Conservation (phyloP, 2,329 filamentous ascomycete genomes). For the Coniella vitis region DNA sequence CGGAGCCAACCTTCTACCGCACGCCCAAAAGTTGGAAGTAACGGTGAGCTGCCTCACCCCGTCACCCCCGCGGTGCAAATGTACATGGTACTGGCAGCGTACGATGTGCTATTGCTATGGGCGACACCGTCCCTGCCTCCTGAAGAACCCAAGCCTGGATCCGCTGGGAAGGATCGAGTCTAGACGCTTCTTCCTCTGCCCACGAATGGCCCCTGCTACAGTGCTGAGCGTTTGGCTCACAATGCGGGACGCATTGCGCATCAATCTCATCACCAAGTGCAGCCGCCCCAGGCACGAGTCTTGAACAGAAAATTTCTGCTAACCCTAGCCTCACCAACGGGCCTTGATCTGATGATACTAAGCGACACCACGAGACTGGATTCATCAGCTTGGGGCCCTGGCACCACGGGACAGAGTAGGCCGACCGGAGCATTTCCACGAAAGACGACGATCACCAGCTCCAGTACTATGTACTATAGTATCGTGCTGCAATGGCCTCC, state of each 20-base stretch:
- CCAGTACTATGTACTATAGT: neutral
- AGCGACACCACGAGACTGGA: neutral
- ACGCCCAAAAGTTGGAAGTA: neutral
- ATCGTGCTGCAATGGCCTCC: neutral
- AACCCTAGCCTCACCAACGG: neutral
- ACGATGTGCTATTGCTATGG: too few species aligned
- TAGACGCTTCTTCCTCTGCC: neutral
- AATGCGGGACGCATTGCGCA: neutral
- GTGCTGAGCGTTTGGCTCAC: neutral
- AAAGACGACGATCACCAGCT: neutral
- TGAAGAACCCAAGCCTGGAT: neutral
- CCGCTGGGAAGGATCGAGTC: slow-evolving; percentile 1
- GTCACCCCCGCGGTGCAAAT: too few species aligned
- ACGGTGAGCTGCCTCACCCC: neutral
- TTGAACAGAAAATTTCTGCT: neutral
- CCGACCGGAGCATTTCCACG: neutral
- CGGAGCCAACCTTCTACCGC: too few species aligned
- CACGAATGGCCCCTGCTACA: neutral
- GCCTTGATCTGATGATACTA: neutral
- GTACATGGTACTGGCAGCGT: too few species aligned
- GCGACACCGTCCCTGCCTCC: neutral
- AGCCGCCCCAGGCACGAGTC: too few species aligned
- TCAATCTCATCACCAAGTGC: neutral
- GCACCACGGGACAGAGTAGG: neutral
- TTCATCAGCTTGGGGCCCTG: neutral